Evolutionary conservation across 768 basidiomycete genomes (phyloP).

Genomic region (Gloeophyllum trabeum): DNA sequence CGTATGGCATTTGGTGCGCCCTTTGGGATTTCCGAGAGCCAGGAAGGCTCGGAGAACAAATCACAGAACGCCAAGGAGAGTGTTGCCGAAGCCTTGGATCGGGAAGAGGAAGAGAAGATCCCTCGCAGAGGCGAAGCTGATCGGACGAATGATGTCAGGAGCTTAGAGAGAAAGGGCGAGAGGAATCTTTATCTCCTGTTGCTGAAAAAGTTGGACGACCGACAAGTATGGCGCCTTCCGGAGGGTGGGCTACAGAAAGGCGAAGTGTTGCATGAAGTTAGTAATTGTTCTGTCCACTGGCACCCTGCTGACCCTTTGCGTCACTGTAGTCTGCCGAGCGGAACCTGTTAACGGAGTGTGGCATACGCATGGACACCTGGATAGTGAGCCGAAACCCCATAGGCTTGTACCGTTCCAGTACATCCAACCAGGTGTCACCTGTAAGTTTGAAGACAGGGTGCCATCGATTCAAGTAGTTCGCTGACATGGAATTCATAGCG

Average conservation of each 20-base stretch:
- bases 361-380: constrained; percentile 86
- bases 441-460: neutral
- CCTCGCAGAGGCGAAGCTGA: constrained; percentile 56
- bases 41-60: constrained; percentile 29
- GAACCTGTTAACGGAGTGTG: constrained; percentile 61
- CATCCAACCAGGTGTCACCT: constrained; percentile 8
- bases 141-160: constrained; percentile 45
- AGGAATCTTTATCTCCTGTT: constrained; percentile 87
- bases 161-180: constrained; percentile 73
- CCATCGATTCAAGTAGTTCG: neutral
- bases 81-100: constrained; percentile 33
- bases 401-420: constrained; percentile 23
- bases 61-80: constrained; percentile 41
- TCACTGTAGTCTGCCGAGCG: constrained; percentile 61
- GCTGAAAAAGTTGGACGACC: constrained; percentile 30
- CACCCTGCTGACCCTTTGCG: constrained; percentile 1
- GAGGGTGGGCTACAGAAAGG: constrained; percentile 47
- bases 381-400: constrained; percentile 85
- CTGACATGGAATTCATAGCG: constrained; percentile 30
- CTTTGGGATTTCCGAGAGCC: constrained; percentile 34
- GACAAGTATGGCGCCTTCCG: constrained; percentile 74
- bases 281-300: constrained; percentile 11
- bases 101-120: constrained; percentile 50
- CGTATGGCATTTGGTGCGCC: constrained; percentile 58
- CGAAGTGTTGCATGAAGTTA: constrained; percentile 72